Conservation (phyloP, 495 filamentous ascomycete genomes). For the Tetracladium marchalianum region DNA sequence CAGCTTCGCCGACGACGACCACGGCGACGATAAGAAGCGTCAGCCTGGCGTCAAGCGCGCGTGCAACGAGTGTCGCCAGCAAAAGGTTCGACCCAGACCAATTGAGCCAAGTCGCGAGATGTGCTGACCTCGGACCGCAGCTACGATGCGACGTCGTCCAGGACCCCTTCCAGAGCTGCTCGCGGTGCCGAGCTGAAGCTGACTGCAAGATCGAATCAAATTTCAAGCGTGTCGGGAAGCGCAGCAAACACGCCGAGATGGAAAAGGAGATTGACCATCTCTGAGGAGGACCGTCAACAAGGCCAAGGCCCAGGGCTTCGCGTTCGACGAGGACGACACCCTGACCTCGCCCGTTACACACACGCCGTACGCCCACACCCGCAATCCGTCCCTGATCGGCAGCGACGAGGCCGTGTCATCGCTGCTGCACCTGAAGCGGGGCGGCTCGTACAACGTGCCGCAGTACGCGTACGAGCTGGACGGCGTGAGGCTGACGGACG, state of each 20-base stretch:
- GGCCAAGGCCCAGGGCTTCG: slow-evolving; percentile 38
- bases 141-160: slow-evolving; percentile 80
- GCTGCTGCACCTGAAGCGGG: slow-evolving; percentile 60
- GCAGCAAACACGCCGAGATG: slow-evolving; percentile 73
- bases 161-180: slow-evolving; percentile 68
- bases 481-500: slow-evolving; percentile 55
- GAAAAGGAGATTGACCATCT: slow-evolving; percentile 61
- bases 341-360: background rate
- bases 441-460: no score
- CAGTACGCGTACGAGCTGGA: slow-evolving; percentile 51
- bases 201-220: slow-evolving; percentile 81
- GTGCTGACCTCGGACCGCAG: no score
- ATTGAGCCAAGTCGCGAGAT: slow-evolving; percentile 19
- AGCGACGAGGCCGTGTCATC: slow-evolving; percentile 71
- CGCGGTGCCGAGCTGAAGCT: no score
- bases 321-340: slow-evolving; percentile 28
- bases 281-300: slow-evolving; percentile 37
- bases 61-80: slow-evolving; percentile 86
- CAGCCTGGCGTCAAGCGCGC: slow-evolving; percentile 69
- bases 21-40: slow-evolving; percentile 51
- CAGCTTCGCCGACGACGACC: slow-evolving; percentile 38
- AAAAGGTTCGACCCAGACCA: no score
- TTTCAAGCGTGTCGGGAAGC: slow-evolving; percentile 82
- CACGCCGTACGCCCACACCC: background rate
- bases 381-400: slow-evolving; percentile 53